Evolutionary conservation across 306 rosid species (phyloP).

Genomic region (Prunus fruticosa): DNA sequence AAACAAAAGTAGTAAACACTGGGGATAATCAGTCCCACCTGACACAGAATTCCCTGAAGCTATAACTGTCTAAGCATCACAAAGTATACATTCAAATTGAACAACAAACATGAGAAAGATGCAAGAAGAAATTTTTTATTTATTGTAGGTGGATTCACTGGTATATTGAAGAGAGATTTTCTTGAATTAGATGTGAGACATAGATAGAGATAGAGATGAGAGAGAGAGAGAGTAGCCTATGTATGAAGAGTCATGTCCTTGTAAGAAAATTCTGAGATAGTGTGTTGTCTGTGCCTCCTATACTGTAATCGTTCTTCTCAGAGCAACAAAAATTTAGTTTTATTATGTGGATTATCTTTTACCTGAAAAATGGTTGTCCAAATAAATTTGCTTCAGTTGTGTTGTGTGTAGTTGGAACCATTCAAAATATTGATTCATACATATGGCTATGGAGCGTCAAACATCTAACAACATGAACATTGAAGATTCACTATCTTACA

Average conservation of each 20-base stretch:
- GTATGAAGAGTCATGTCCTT: neutral
- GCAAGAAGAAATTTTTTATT: neutral
- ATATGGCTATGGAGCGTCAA: neutral
- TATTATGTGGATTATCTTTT: neutral
- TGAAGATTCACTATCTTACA: neutral
- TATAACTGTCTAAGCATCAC: neutral
- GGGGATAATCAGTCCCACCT: neutral
- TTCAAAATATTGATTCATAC: neutral
- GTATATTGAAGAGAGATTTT: neutral
- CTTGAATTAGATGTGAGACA: neutral
- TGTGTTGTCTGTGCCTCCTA: neutral
- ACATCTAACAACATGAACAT: neutral
- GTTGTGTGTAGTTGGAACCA: neutral
- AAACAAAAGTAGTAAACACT: neutral
- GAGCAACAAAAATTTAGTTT: neutral
- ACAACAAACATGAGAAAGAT: neutral
- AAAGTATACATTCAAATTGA: neutral
- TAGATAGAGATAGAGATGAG: neutral
- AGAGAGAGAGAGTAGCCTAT: neutral
- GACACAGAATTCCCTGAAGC: neutral
- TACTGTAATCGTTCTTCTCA: neutral
- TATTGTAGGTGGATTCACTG: neutral
- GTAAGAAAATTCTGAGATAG: neutral
- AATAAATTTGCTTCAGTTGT: neutral
- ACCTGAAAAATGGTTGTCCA: neutral